A percentile compares a stretch with the other conserved stretches of the same genome.
Conservation (phyloP, 352 stramenopile genomes). For the Phytopythium aichiense region DNA sequence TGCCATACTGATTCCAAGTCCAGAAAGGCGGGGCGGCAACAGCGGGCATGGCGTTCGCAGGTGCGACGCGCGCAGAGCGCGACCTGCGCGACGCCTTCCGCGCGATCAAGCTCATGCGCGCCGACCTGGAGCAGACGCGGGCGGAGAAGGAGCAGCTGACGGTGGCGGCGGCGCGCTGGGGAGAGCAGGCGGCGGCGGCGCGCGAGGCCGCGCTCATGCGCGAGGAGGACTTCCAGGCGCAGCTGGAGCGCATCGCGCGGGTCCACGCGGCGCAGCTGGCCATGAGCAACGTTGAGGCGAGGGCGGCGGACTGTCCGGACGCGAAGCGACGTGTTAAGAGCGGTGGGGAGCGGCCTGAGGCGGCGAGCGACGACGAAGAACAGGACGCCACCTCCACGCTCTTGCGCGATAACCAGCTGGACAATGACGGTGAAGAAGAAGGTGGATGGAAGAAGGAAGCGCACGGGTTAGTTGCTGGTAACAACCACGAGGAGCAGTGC, state of each 20-base stretch:
- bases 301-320: background rate
- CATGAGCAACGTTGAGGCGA: background rate
- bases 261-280: background rate
- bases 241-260: background rate
- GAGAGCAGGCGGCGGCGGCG: background rate
- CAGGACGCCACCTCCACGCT: background rate
- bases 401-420: background rate
- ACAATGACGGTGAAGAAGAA: background rate
- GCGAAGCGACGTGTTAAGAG: background rate
- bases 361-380: background rate
- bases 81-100: slow-evolving; percentile 47
- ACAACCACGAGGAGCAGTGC: background rate
- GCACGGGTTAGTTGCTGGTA: no score
- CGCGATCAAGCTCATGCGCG: slow-evolving; percentile 40
- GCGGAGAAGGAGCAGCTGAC: slow-evolving; percentile 30
- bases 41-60: background rate
- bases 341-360: background rate
- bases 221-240: slow-evolving; percentile 1
- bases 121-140: slow-evolving; percentile 32
- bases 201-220: background rate
- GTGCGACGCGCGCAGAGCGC: slow-evolving; percentile 21
- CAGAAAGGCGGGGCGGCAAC: no score
- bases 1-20: no score
- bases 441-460: background rate
- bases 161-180: slow-evolving; percentile 4